Conservation (phyloP, 768 basidiomycete species). For the Mycena leptocephala region DNA sequence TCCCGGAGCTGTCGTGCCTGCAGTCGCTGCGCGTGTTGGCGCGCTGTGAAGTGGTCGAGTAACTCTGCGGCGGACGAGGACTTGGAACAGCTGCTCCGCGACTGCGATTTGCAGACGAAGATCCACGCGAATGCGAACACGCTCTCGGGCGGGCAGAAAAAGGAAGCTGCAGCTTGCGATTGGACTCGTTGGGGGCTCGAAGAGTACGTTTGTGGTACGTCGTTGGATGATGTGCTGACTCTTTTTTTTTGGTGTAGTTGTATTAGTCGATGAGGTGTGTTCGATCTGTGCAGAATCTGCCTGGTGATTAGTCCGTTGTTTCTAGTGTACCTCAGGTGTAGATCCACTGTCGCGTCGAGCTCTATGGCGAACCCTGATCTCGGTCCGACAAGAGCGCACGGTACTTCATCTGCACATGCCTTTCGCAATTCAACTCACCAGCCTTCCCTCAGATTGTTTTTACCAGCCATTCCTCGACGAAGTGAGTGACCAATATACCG, state of each 20-base stretch:
- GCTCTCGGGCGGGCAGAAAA: constrained; percentile 87
- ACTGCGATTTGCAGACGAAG: constrained; percentile 84
- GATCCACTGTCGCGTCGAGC: constrained; percentile 87
- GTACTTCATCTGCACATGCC: background rate
- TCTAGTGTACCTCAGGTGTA: constrained; percentile 81
- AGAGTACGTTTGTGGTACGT: constrained; percentile 59
- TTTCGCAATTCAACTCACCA: background rate
- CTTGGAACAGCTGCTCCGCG: constrained; percentile 73
- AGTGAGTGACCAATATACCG: constrained; percentile 52
- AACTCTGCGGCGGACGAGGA: constrained; percentile 67
- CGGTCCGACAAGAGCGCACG: constrained; percentile 75
- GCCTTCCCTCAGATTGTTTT: constrained; percentile 66
- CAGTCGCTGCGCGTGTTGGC: constrained; percentile 85
- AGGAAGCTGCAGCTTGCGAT: constrained; percentile 89
- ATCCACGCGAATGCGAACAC: constrained; percentile 76
- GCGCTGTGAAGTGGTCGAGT: constrained; percentile 77
- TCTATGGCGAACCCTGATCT: constrained; percentile 82
- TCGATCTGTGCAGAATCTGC: background rate
- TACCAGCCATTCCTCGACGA: constrained; percentile 72
- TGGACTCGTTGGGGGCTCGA: constrained; percentile 64
- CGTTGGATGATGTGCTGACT: constrained; percentile 7
- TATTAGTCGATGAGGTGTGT: constrained; percentile 69
- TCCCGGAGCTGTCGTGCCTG: constrained; percentile 81
- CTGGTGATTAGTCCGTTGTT: background rate
- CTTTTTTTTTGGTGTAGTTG: constrained; percentile 50